Conservation (phyloP, 148 eudicot genomes). For the Silene uniflora region DNA sequence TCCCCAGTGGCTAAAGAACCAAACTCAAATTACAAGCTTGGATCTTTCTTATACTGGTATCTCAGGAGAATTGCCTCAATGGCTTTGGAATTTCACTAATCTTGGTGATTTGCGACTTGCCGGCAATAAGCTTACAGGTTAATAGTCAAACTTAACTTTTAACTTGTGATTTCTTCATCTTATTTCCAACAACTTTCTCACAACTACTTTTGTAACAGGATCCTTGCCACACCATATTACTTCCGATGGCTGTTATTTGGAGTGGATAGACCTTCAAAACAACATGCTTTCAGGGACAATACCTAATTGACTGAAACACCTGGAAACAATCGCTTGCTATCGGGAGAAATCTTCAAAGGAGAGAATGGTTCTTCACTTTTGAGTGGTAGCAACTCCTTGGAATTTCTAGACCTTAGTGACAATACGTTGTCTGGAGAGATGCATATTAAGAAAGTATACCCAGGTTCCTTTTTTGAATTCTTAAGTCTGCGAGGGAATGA, state of each 20-base stretch:
- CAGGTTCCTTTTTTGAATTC: neutral
- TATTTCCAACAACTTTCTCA: neutral
- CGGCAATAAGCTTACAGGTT: conserved; percentile 2
- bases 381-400: neutral
- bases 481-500: neutral
- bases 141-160: no score
- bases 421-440: conserved; percentile 3
- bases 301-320: neutral
- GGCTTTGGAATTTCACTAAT: conserved; percentile 1
- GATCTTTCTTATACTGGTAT: conserved; percentile 10
- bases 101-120: neutral
- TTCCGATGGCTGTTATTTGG: neutral
- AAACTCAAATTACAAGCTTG: neutral
- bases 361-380: conserved; percentile 7
- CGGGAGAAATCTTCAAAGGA: neutral
- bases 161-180: conserved; percentile 5
- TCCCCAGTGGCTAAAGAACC: conserved; percentile 1
- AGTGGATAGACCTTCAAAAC: neutral
- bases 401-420: neutral
- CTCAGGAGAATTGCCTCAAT: conserved; percentile 6
- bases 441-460: neutral
- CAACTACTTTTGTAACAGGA: neutral
- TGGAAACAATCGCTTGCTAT: neutral
- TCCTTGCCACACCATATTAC: neutral
- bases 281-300: conserved; percentile 7